Conservation (phyloP, 1,284 basidiomycete genomes). For the Tausonia pullulans region DNA sequence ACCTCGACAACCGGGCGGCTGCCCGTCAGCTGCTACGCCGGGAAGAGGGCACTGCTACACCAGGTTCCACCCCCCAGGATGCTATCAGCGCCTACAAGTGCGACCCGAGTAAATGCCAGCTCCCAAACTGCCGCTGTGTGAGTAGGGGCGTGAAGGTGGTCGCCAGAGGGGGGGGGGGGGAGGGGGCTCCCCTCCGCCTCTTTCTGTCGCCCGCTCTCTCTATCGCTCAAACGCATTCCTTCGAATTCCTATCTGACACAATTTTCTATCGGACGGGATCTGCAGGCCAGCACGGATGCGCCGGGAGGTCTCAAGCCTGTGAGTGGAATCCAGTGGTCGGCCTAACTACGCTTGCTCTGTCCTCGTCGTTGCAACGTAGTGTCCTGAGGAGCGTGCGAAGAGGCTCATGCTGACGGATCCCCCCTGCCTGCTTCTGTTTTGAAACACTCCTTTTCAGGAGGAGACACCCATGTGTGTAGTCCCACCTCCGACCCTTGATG, state of each 20-base stretch:
- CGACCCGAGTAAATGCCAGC: slow-evolving; percentile 50
- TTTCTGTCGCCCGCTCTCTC: not conserved
- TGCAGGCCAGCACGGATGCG: slow-evolving; percentile 46
- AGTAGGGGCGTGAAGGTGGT: not conserved
- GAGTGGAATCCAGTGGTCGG: slow-evolving; percentile 25
- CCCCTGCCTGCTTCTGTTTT: slow-evolving; percentile 10
- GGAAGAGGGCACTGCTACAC: slow-evolving; percentile 26
- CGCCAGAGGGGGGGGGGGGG: not conserved
- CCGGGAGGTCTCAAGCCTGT: slow-evolving; percentile 57
- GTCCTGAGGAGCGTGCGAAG: too few relatives aligned
- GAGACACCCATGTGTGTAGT: slow-evolving; percentile 44
- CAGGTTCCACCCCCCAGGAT: slow-evolving; percentile 41
- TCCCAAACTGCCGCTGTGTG: slow-evolving; percentile 57
- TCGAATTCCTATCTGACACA: too few relatives aligned
- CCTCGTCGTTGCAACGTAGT: too few relatives aligned
- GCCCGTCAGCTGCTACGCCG: not conserved
- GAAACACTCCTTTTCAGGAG: not conserved
- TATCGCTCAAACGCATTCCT: not conserved
- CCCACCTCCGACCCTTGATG: too few relatives aligned
- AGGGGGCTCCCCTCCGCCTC: not conserved
- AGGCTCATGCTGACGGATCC: too few relatives aligned
- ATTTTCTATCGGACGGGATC: too few relatives aligned
- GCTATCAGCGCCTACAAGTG: slow-evolving; percentile 56
- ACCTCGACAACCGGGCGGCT: not conserved
- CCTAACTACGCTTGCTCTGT: too few relatives aligned